Evolutionary conservation across 805 yeast genomes (phyloP), one percentile per base, ranked within the genome.

Genomic region (Pichia cabralensis): DNA sequence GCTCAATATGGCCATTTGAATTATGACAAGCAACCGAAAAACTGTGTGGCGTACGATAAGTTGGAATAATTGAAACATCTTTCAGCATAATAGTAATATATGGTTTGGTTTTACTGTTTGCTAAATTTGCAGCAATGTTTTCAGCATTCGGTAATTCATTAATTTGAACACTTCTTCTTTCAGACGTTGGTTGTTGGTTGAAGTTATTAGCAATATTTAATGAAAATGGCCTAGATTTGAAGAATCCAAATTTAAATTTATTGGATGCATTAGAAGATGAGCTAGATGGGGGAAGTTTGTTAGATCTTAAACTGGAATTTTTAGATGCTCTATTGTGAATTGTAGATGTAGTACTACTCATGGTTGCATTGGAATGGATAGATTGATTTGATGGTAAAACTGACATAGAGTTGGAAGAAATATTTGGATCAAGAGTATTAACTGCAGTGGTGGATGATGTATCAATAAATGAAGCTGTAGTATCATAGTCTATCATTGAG

Each of bases 91-190:
- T 61, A 16, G 60, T 60, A 23, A 57, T 50, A 21, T 49, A 46
- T 2, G 89, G 81, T 47, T 75, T 82, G 12, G 15, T 21, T 33
- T 60, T 64, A 36, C 61, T 60, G 1, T 59, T 41, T 14, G 18
- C 2, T 1, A 25, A 21, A 17, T 69, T 75, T 5, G 8, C 18
- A 6, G 57, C 48, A 21, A 52, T 48, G 3, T 53, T 34, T 3
- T 58, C 61, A 3, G 74, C 59, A 33, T 63, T 69, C 0, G 94
- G 94, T 30, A 86, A 60, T 28, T 77, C 81, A 28, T 51, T 49
- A 1, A 72, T 66, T n/a, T 55, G 58, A 18, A 69, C 69, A 22
- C 67, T 55, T 44, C 46, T 46, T 17, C 28, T 40, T 33, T 50
- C 55, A 8, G 37, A 34, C 13, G 8, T 19, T 12, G 35, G 35